Conservation (phyloP, 257 asterid species). For the Hygrophila difformis region DNA sequence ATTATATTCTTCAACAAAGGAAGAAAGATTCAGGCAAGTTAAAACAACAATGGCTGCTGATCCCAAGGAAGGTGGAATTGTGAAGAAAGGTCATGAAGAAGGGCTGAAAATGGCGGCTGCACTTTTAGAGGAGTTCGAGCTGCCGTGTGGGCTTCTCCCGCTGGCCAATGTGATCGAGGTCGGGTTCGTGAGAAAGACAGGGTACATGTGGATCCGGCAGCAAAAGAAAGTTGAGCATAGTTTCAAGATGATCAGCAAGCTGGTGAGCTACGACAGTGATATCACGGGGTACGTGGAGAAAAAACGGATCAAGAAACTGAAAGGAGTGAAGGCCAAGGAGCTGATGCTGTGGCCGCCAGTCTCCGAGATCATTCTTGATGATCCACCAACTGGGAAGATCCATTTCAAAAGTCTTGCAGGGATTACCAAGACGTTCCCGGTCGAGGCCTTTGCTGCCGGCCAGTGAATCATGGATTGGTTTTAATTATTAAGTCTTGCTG, state of each 20-base stretch:
- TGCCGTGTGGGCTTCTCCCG: constrained; percentile 67
- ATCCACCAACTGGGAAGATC: constrained; percentile 15
- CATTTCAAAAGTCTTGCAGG: constrained; percentile 78
- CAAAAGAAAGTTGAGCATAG: constrained; percentile 52
- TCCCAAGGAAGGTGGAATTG: constrained; percentile 46
- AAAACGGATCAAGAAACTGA: constrained; percentile 59
- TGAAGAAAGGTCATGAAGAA: constrained; percentile 40
- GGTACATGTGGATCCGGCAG: constrained; percentile 72
- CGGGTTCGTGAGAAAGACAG: constrained; percentile 50
- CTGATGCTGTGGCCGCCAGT: constrained; percentile 3
- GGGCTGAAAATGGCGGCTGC: constrained; percentile 35
- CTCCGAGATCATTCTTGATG: background rate
- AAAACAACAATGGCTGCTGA: constrained; percentile 51
- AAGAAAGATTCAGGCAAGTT: too few relatives aligned
- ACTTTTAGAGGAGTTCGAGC: constrained; percentile 63
- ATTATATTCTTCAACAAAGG: too few relatives aligned
- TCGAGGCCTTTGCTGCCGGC: constrained; percentile 59
- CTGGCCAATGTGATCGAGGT: constrained; percentile 58
- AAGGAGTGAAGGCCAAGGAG: constrained; percentile 4
- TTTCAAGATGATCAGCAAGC: constrained; percentile 55
- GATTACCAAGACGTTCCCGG: constrained; percentile 63
- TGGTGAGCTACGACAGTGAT: constrained; percentile 41
- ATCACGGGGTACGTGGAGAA: constrained; percentile 45
- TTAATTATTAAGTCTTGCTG: too few relatives aligned
- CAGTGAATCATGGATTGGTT: too few relatives aligned